These are phyloP conservation scores for Eremomyces bilateralis DNA, from an alignment of 495 filamentous ascomycete species.

Conservation along the genomic window DNA sequence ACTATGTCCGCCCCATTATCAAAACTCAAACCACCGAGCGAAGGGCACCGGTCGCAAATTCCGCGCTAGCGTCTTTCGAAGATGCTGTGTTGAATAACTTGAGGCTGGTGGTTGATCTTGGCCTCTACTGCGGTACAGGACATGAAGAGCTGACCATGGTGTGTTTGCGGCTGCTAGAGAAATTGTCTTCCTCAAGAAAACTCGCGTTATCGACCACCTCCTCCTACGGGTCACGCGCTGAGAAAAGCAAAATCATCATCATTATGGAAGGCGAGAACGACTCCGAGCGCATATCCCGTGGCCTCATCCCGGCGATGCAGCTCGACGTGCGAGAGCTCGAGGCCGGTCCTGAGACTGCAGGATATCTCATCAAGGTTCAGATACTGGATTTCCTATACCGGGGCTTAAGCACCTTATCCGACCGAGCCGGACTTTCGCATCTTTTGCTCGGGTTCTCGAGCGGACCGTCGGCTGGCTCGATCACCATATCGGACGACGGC, in stretches of 20 bases:
- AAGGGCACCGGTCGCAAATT: slow-evolving; percentile 37
- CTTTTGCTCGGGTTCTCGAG: slow-evolving; percentile 74
- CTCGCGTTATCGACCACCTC: slow-evolving; percentile 24
- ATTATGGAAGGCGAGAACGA: slow-evolving; percentile 52
- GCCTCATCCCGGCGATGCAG: slow-evolving; percentile 42
- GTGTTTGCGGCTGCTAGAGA: slow-evolving; percentile 62
- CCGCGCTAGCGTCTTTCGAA: slow-evolving; percentile 64
- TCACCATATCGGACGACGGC: slow-evolving; percentile 39
- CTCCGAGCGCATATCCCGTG: slow-evolving; percentile 42
- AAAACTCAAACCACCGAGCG: slow-evolving; percentile 28
- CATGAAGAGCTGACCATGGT: slow-evolving; percentile 53
- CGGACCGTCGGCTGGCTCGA: slow-evolving; percentile 26
- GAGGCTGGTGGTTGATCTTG: slow-evolving; percentile 50
- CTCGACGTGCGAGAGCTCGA: slow-evolving; percentile 38
- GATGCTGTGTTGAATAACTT: slow-evolving; percentile 73
- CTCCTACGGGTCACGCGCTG: slow-evolving; percentile 19
- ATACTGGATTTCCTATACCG: slow-evolving; percentile 66
- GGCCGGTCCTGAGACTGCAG: slow-evolving; percentile 35
- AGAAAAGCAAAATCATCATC: slow-evolving; percentile 58
- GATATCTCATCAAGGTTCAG: slow-evolving; percentile 53
- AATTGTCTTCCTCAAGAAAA: slow-evolving; percentile 59
- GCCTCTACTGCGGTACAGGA: slow-evolving; percentile 61
- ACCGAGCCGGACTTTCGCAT: slow-evolving; percentile 67
- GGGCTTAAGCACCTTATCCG: slow-evolving; percentile 46
- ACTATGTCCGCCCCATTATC: slow-evolving; percentile 60